Conservation (phyloP, 345 rosid genomes). For the Syzygium aqueum region DNA sequence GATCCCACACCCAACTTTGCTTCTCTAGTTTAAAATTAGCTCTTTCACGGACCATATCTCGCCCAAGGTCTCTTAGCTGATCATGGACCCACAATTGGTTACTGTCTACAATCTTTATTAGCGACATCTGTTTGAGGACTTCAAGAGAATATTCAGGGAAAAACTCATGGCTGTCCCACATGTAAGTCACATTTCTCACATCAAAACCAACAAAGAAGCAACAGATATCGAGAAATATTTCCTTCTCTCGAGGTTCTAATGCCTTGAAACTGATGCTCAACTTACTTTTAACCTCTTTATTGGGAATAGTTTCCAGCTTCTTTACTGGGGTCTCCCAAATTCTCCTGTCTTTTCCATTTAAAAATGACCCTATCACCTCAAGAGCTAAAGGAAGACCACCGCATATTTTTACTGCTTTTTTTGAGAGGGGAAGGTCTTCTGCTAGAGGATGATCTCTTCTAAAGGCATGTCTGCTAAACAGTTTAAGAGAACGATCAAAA, state of each 20-base stretch:
- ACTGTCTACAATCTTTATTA: neutral
- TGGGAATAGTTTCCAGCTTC: fast-evolving
- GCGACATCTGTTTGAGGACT: fast-evolving
- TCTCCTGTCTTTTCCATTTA: fast-evolving
- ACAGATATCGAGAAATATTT: neutral
- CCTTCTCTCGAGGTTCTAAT: fast-evolving
- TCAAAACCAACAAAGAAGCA: neutral
- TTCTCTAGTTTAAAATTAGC: neutral
- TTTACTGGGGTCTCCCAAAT: fast-evolving
- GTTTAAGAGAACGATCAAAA: neutral
- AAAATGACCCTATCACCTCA: neutral
- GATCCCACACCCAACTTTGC: no score
- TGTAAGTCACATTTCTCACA: neutral
- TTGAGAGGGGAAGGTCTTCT: fast-evolving
- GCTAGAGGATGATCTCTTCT: neutral
- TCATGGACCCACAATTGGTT: neutral
- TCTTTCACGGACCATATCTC: neutral
- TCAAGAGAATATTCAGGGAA: neutral
- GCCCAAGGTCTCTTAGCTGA: neutral
- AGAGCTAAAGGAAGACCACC: neutral
- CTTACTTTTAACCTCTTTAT: fast-evolving
- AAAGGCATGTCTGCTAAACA: neutral
- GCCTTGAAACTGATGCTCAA: neutral
- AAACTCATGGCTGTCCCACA: neutral
- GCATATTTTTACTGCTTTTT: fast-evolving